Evolutionary conservation across 176 grass and related monocot species (phyloP), one percentile per base, ranked within the genome.

Genomic region (Chrysopogon serrulatus): DNA sequence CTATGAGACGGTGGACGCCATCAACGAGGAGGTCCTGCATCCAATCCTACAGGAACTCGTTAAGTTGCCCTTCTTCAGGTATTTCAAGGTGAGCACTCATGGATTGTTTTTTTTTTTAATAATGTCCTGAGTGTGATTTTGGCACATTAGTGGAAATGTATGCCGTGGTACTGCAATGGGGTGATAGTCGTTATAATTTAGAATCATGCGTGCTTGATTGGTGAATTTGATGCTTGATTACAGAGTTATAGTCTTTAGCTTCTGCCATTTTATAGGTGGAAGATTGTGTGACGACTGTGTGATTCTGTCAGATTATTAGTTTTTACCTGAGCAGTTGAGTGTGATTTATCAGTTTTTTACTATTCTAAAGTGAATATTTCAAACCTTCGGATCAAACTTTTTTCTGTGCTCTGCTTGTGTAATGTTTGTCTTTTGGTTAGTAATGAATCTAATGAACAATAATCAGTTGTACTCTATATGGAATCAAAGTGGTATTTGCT

Each of bases 31-130:
- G 56, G 91, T 94, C 32, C 69, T 99, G 32, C 81, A 99, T 82
- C 89, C 90, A 31, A 89, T 94, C 49, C 91, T 99, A 49, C 91
- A 94, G 76, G 87, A 94, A 10, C 96, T 99, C 36, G 91, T 99
- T 24, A 85, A 59, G 43, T 75, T 90, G 72, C 91, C 96, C 26
- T 99, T 99, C 85, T 99, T 99, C 73, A 90, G 93, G 76, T 99
- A 99, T 59, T 99, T 99, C 65, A 99, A 99, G 97, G 97, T 99
- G 80, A 87, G 76, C 16, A 35, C 27, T 54, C 3, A 2, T 36
- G 1, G 0, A 24, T 4, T 13, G 42, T 56, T 43, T 54, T 18
- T 5, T 43, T 31, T 34, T 16, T n/a, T n/a, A n/a, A n/a, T 12
- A 67, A 73, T 8, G 26, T 53, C 74, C 21, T 43, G 12, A 36